Evolutionary conservation across 441 rosid species (phyloP), one percentile per base, ranked within the genome.

Genomic region (Gossypium trilobum): DNA sequence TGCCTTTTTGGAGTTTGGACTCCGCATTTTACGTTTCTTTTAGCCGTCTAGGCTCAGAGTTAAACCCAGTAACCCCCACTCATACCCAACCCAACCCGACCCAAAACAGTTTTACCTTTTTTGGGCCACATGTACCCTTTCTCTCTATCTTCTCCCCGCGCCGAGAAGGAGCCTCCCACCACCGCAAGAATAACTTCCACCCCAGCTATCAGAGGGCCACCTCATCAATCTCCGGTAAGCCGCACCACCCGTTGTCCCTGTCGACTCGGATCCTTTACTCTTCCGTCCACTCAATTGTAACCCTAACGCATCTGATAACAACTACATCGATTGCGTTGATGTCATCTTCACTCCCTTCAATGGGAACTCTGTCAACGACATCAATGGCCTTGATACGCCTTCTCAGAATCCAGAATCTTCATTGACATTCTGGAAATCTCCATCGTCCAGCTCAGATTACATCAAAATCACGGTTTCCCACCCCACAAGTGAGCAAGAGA

Each of bases 271-370:
- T 86, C 95, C 93, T 9, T 76, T 89, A 2, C 85, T 85, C 64
- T 61, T 85, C 31, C 86, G 87, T 29, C 74, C 84, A 3, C 78
- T 82, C 2, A 78, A 62, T 59, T 74, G 74, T 63, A 82, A 72
- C 83, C 74, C 81, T 64, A 81, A 58, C 80, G 66, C 82, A 23
- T 29, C 70, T 64, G 81, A 81, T 59, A 75, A 76, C 73, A 65
- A 73, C 68, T 80, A 91, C 85, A 84, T 88, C 86, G 90, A 92
- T 59, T 92, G 90, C 63, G 84, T 92, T 7, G 94, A 90, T 46
- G 89, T 85, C 59, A 77, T 90, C 75, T 88, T 85, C 82, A 87
- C 90, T 42, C 91, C 94, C 19, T 90, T 87, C 72, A 89, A 90
- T 50, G 87, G 84, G 63, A 84, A 29, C 20, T 8, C 81, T 1